Evolutionary conservation across 1,139 yeast species (phyloP), one percentile per base, ranked within the genome.

Genomic region (Suhomyces yuchorum): DNA sequence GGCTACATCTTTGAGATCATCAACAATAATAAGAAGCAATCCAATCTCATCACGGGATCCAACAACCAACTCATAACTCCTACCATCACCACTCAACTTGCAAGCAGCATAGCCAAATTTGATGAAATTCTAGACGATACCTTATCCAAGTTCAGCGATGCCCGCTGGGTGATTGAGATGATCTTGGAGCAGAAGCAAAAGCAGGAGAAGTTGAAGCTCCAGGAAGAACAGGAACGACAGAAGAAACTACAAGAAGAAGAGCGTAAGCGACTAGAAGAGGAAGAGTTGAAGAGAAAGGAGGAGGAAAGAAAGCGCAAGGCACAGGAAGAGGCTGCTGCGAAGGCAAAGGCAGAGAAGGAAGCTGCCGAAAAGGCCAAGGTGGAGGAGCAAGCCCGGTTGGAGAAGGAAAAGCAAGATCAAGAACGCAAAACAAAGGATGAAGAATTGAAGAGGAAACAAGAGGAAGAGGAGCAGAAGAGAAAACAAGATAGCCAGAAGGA

Each of bases 121-220:
- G 79, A 75, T 52, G 77, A 68, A 43, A 65, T 74, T 37, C 62
- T 75, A 14, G 80, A 75, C 55, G 80, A 75, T 14, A 73, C 80
- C 1, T 61, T 72, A 6, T 59, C 67, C 48, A 75, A 74, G 53
- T 70, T 75, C 54, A 74, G 75, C 53, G 80, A 75, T 49, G 73
- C 78, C 7, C 62, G 65, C 41, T 75, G 80, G 80, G 75, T 79
- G 51, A 63, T 75, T 8, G 78, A 70, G 48, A 74, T 71, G 51
- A 75, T 75, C 52, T 60, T 75, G 32, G 78, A 74, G 53, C 73
- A 66, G 54, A 70, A 69, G 55, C 77, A 73, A 53, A 67, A 66
- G 42, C 77, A 74, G 51, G 77, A 74, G 51, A 77, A 73, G 53
- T 51, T 70, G 59, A 71, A 70, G 55, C 48, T 69, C 32, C 68